Evolutionary conservation across 1,284 basidiomycete genomes (phyloP), one percentile per base, ranked within the genome.

Genomic region (Acaromyces ingoldii): DNA sequence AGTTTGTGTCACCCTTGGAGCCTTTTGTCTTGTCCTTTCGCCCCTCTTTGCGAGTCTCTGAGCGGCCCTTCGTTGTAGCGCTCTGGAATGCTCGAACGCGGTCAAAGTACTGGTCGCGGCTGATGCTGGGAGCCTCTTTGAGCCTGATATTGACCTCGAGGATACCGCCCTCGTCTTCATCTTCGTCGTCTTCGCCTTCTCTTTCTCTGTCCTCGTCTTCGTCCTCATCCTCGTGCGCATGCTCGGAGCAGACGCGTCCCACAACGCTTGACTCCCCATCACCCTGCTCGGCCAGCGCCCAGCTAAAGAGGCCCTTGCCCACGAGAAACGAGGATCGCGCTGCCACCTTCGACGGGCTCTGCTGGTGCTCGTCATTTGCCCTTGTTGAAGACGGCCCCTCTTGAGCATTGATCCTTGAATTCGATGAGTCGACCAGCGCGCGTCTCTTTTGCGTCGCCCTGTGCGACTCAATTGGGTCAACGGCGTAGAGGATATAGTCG

Each of bases 401-500:
- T 34, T 17, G 10, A 34, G 10, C 31, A 34, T n/a, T n/a, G n/a
- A n/a, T n/a, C n/a, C n/a, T n/a, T n/a, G n/a, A n/a, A n/a, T n/a
- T n/a, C 4, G 42, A n/a, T 15, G 42, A 10, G 10, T 17, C 42
- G n/a, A n/a, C n/a, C n/a, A n/a, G n/a, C 5, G 13, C 21, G 15
- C 22, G 33, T 38, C 21, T 36, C 22, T 17, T 44, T 29, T 17
- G n/a, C 17, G 42, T 25, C 13, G 54, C 63, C 17, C 66, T 62
- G 37, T 65, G 38, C 2, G 69, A 63, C 54, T 74, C 72, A 22
- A 67, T 62, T 3, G 70, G 70, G 37, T 74, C 72, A 44, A 72
- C 63, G n/a, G 68, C 72, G 42, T 74, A 74, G 46, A 74, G 67
- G 51, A 67, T 71, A 50, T 65, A 74, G 55, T 74, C 72, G 29